Evolutionary conservation across 202 grass and related monocot genomes (phyloP), one percentile per base, ranked within the genome.

Genomic region (Zoysia matrella): DNA sequence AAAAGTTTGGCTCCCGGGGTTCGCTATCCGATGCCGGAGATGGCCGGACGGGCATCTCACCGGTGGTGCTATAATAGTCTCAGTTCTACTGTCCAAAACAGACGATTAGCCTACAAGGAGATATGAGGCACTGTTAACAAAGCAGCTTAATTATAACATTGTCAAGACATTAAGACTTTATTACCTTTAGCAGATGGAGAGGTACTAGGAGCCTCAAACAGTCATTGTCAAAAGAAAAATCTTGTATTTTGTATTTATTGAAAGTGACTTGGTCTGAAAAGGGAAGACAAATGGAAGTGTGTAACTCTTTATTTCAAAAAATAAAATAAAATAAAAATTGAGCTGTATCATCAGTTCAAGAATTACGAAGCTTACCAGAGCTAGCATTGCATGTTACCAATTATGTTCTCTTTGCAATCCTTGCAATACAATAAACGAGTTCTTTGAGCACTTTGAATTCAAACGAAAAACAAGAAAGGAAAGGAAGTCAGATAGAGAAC

Each of bases 401-500:
- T 86, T 52, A 92, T 84, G 77, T 99, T 99, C 86, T 99, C 96
- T 94, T 99, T 99, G 81, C 89, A 96, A 72, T 86, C 96, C 96
- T 99, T 91, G 89, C 82, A 88, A 73, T 61, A 83, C 41, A 87
- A 56, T 42, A 78, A 77, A 72, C 51, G 61, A 64, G 54, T 43
- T 3, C 11, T 80, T 82, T 88, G 48, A 92, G 79, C 40, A 66
- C 62, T 68, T 73, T 30, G 4, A 72, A 53, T 58, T 47, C 55
- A 69, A 54, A 75, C 2, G 42, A 67, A 8, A 81, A 8, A 75
- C 5, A 67, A 76, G 49, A 79, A 30, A 30, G 22, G 22, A 62
- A 76, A 49, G 3, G 63, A 6, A 49, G 61, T 51, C 47, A 41
- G 30, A n/a, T 75, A 62, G 22, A 30, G 66, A 88, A 99, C 96